Evolutionary conservation across 139 green algal species (phyloP), one percentile per base, ranked within the genome.

Genomic region (Astrephomene gubernaculifera): DNA sequence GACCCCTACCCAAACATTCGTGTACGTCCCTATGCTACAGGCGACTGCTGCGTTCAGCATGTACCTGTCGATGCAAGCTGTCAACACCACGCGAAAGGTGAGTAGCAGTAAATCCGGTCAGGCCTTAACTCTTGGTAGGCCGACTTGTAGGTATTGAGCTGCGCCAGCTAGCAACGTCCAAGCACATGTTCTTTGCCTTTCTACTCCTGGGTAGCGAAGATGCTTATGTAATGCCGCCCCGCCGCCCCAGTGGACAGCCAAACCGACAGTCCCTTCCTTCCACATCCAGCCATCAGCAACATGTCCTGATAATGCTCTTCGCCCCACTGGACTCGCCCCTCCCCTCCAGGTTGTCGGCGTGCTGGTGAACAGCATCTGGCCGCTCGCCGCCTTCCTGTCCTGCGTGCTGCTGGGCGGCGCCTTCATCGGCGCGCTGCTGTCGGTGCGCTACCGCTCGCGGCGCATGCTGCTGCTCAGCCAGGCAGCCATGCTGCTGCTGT

Each of bases 51-150:
- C 36, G 27, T 86, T 52, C 49, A 52, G 36, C 29, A 49, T 86
- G 29, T 79, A 72, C 41, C 81, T 84, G 36, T 52, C 63, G 12
- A 64, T 84, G n/a, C 78, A 84, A 8, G 78, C 78, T 7, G 78
- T 84, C 24, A 75, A 64, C 78, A 49, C 36, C n/a, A 74, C 57
- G 1, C 70, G 82, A 49, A 87, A 89, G 86, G 86, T 89, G 5
- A 24, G 71, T n/a, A n/a, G n/a, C n/a, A n/a, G n/a, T n/a, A n/a
- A n/a, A n/a, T n/a, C n/a, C n/a, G n/a, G n/a, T n/a, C n/a, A n/a
- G n/a, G n/a, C n/a, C n/a, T n/a, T n/a, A n/a, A n/a, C n/a, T n/a
- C n/a, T n/a, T n/a, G n/a, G n/a, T n/a, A n/a, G n/a, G n/a, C n/a
- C n/a, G n/a, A n/a, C n/a, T n/a, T n/a, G n/a, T n/a, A n/a, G n/a